Evolutionary conservation across 257 asterid species (phyloP), one percentile per base, ranked within the genome.

Genomic region (Solanum neorickii): DNA sequence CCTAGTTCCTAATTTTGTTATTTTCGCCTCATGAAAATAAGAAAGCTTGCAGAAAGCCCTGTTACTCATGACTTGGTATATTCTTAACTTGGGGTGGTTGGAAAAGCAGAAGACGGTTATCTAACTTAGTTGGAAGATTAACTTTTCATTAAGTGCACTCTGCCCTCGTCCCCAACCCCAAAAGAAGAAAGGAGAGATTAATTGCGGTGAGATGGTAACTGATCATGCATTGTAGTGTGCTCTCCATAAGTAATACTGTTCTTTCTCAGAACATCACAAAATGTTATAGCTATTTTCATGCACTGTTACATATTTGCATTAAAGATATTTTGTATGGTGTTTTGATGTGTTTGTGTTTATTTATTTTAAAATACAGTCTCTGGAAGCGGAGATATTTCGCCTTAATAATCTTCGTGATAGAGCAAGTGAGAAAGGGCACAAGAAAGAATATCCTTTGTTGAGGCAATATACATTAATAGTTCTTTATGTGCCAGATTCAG

Each of bases 391-490:
- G 86, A 90, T 86, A 84, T 73, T 88, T 88, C 88, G 87, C 86
- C 90, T 92, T 37, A 88, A 85, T 88, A 91, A 89, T 87, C 93
- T 92, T 47, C 91, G 90, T 5, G 91, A 86, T 69, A 89, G 88
- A 82, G 94, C 93, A 86, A 91, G 87, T 88, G 93, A 90, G 85
- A 88, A 92, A 88, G 94, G 93, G 60, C 93, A 87, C 39, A 92
- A 89, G 88, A 90, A 88, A 60, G 91, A 92, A 92, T 92, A 92
- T 92, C 99, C 98, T 92, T 95, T 84, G 73, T 68, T 73, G 85
- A 75, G 69, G 74, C 49, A 66, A 14, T 86, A 31, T 84, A 62
- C 1, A 39, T 35, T 86, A 52, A 47, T 83, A 42, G 87, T 86
- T 44, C 11, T 70, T 86, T 49, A 72, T 72, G 21, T 86, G 44